Percentiles rank a stretch among this genome's conserved stretches.
These are phyloP conservation scores for Pseudozyma flocculosa DNA, from an alignment of 1,284 basidiomycete genomes.

Conservation along the genomic window DNA sequence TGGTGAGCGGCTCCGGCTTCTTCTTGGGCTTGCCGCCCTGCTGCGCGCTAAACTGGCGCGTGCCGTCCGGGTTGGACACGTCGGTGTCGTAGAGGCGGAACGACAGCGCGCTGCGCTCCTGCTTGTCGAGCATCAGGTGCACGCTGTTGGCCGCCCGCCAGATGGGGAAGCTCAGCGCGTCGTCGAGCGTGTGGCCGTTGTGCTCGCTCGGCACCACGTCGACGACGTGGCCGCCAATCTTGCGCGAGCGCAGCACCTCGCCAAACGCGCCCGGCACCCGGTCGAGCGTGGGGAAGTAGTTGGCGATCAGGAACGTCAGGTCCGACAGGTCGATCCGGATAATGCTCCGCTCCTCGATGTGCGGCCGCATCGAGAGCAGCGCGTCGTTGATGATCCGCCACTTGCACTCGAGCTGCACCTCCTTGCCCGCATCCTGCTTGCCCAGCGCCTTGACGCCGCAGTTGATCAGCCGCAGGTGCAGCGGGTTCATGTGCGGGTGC, in stretches of 20 bases:
- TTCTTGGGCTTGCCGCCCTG: constrained; percentile 19
- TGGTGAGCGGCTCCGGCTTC: constrained; percentile 5
- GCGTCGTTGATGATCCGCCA: constrained; percentile 81
- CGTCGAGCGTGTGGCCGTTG: constrained; percentile 36
- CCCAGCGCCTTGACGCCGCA: constrained; percentile 80
- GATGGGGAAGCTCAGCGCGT: constrained; percentile 45
- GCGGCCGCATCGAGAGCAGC: constrained; percentile 76
- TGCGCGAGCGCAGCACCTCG: constrained; percentile 27
- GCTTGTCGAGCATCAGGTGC: constrained; percentile 57
- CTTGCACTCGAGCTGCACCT: constrained; percentile 62
- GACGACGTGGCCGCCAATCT: constrained; percentile 50
- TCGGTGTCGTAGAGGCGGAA: constrained; percentile 53
- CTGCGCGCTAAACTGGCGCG: constrained; percentile 44
- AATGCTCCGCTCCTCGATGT: constrained; percentile 69
- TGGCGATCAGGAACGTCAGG: constrained; percentile 65
- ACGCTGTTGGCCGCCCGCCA: constrained; percentile 54
- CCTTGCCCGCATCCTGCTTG: constrained; percentile 63
- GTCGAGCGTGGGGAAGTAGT: constrained; percentile 49
- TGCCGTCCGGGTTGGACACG: constrained; percentile 43
- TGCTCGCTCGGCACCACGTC: constrained; percentile 46
- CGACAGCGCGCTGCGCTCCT: constrained; percentile 54
- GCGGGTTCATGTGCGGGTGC: constrained; percentile 64
- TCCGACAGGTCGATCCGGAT: constrained; percentile 66
- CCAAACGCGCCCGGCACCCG: constrained; percentile 41
- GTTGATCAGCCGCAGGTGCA: constrained; percentile 79